Conservation (phyloP, 2,329 filamentous ascomycete species). For the Aspergillus versicolor region DNA sequence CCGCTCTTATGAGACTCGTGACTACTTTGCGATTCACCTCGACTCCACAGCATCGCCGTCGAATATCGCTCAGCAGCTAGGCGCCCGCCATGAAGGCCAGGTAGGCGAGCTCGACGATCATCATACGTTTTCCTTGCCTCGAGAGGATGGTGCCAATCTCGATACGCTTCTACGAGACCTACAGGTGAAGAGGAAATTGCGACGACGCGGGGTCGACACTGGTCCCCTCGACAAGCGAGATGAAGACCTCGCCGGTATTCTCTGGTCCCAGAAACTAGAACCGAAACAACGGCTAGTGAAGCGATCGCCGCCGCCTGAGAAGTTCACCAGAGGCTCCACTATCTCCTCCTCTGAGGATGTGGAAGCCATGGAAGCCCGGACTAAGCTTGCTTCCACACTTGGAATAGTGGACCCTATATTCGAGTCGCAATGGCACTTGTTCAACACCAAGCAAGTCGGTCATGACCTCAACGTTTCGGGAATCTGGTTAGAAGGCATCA, state of each 20-base stretch:
- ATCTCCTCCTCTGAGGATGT: slow-evolving; percentile 37
- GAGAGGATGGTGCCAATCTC: slow-evolving; percentile 55
- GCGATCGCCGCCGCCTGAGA: slow-evolving; percentile 44
- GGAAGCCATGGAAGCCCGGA: slow-evolving; percentile 57
- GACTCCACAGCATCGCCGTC: slow-evolving; percentile 65
- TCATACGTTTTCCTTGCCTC: slow-evolving; percentile 76
- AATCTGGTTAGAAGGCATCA: slow-evolving; percentile 87
- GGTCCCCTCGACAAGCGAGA: slow-evolving; percentile 20
- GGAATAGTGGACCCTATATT: slow-evolving; percentile 88
- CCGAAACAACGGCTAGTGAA: slow-evolving; percentile 63
- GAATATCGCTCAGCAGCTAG: slow-evolving; percentile 67
- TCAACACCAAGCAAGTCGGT: slow-evolving; percentile 75
- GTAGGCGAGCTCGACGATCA: slow-evolving; percentile 77
- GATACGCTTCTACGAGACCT: slow-evolving; percentile 53
- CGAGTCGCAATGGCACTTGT: slow-evolving; percentile 90
- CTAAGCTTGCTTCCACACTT: slow-evolving; percentile 63
- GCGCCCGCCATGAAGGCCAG: slow-evolving; percentile 75
- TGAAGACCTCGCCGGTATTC: slow-evolving; percentile 69
- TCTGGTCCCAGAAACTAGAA: slow-evolving; percentile 76
- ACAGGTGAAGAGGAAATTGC: slow-evolving; percentile 61
- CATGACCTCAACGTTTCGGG: slow-evolving; percentile 97
- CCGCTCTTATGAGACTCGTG: slow-evolving; percentile 74
- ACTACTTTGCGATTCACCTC: slow-evolving; percentile 93
- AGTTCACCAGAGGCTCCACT: slow-evolving; percentile 41
- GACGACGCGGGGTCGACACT: slow-evolving; percentile 38